Conservation (phyloP, 495 filamentous ascomycete species). For the Podospora comata region DNA sequence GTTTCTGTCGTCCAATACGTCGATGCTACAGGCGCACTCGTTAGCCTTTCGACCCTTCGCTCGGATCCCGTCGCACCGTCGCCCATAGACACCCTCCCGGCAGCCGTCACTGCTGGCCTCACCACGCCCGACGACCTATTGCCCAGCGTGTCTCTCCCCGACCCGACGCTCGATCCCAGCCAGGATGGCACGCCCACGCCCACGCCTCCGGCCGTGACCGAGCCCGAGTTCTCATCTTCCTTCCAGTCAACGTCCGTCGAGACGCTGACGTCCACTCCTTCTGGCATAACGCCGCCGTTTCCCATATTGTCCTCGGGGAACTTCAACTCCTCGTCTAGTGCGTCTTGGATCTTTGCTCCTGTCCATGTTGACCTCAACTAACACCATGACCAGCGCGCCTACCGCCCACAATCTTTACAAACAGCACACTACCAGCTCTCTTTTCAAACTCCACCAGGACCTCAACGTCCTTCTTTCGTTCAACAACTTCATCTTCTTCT, state of each 20-base stretch:
- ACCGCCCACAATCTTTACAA: constrained; percentile 39
- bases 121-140: constrained; percentile 20
- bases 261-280: constrained; percentile 51
- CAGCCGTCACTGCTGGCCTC: constrained; percentile 26
- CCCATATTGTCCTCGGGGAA: constrained; percentile 36
- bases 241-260: constrained; percentile 23
- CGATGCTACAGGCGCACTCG: constrained; percentile 43
- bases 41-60: constrained; percentile 37
- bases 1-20: constrained; percentile 50
- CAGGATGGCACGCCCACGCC: constrained; percentile 29
- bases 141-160: constrained; percentile 30
- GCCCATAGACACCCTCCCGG: constrained; percentile 10
- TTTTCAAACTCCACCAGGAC: constrained; percentile 34
- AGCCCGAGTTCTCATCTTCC: constrained; percentile 11
- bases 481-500: constrained; percentile 24
- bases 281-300: constrained; percentile 41
- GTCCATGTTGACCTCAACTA: neutral
- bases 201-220: constrained; percentile 24
- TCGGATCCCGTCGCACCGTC: constrained; percentile 23
- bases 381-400: constrained; percentile 30
- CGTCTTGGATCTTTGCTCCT: constrained; percentile 5
- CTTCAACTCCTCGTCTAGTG: constrained; percentile 46
- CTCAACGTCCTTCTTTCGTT: constrained; percentile 25
- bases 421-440: constrained; percentile 31
- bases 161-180: constrained; percentile 12